A percentile compares a stretch with the other conserved stretches of the same genome.
phyloP scores from a whole-genome alignment of 257 asterid genomes.

The Solanum ossicruentum region DNA sequence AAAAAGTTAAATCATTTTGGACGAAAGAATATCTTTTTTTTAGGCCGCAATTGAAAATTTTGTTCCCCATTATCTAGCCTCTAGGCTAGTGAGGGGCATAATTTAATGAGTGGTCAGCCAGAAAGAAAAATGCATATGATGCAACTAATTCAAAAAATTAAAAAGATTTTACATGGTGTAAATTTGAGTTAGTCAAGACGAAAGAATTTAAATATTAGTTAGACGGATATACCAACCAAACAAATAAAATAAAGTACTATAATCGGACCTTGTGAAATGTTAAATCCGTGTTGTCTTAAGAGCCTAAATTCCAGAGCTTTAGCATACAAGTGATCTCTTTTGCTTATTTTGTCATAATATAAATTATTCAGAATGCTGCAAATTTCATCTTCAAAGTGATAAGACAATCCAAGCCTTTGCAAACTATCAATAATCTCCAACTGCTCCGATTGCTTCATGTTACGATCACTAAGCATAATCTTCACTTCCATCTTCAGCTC shows the following conservation, averaged over 20 bases:
- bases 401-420: slow-evolving; percentile 22
- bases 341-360: not conserved
- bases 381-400: slow-evolving; percentile 22
- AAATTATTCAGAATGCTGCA: not conserved
- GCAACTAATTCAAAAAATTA: not conserved
- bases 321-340: slow-evolving; percentile 7
- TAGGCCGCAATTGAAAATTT: too few species aligned
- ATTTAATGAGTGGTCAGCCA: too few species aligned
- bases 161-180: not conserved
- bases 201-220: not conserved
- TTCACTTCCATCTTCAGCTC: slow-evolving; percentile 15
- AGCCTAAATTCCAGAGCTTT: slow-evolving; percentile 27
- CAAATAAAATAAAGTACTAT: not conserved
- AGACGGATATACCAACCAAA: not conserved
- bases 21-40: too few species aligned
- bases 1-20: not conserved
- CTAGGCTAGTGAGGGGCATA: not conserved
- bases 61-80: not conserved
- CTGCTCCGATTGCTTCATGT: not conserved
- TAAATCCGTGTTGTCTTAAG: slow-evolving; percentile 21
- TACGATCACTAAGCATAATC: slow-evolving; percentile 3
- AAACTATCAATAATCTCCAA: slow-evolving; percentile 22
- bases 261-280: slow-evolving; percentile 20
- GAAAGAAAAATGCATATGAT: not conserved
- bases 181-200: not conserved